Percentiles rank a stretch among this genome's conserved stretches.
phyloP scores from a whole-genome alignment of 441 rosid species.

The Erodium texanum region DNA sequence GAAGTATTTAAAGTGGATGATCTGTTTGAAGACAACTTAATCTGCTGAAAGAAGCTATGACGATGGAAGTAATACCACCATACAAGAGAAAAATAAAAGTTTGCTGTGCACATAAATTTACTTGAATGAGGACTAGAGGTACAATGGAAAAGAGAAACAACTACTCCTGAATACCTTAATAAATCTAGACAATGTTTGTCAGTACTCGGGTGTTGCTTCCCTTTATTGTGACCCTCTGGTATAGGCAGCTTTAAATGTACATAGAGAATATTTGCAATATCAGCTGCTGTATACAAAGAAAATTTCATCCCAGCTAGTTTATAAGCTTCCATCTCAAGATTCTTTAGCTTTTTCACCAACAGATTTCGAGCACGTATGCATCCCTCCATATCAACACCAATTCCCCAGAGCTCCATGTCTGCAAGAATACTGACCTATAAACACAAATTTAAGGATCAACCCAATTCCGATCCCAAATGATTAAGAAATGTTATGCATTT shows the following conservation, averaged over 20 bases:
- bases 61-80: neutral
- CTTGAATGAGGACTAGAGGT: neutral
- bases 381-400: constrained; percentile 88
- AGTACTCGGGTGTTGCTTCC: constrained; percentile 88
- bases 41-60: neutral
- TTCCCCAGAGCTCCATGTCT: constrained; percentile 94
- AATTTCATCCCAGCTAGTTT: constrained; percentile 75
- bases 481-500: neutral
- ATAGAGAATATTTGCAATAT: constrained; percentile 82
- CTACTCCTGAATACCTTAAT: constrained; percentile 48
- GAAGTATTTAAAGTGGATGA: neutral
- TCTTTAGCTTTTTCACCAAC: constrained; percentile 64
- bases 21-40: neutral
- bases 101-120: neutral
- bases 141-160: constrained; percentile 5
- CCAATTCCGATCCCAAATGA: neutral
- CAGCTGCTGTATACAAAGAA: constrained; percentile 75
- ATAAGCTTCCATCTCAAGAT: constrained; percentile 80
- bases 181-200: constrained; percentile 86
- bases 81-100: neutral
- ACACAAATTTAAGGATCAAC: constrained; percentile 23
- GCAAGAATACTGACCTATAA: constrained; percentile 82
- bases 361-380: constrained; percentile 68
- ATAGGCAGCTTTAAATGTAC: constrained; percentile 73
- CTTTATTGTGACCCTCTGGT: constrained; percentile 52